Evolutionary conservation across 805 yeast genomes (phyloP), one percentile per base, ranked within the genome.

Genomic region (Metschnikowia shivogae): DNA sequence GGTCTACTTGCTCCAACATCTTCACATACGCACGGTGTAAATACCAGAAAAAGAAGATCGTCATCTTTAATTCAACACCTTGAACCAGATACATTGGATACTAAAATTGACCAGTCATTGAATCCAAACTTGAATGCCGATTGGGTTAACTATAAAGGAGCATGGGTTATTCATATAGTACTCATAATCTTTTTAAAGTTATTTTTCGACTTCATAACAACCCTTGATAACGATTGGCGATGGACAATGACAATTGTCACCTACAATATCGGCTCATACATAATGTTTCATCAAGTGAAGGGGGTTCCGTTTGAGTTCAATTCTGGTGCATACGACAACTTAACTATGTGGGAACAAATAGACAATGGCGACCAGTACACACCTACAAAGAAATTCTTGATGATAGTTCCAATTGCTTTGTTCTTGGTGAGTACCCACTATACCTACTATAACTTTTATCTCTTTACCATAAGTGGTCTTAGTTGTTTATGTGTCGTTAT

Each of bases 341-440:
- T 92, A 54, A 93, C 97, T 19, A 89, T 92, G 97, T 92, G 99
- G 99, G 99, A 92, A 67, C 99, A 92, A 67, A 84, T 85, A 47
- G 95, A 87, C 64, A 82, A 90, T 58, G 99, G 98, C 47, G 97
- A 89, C 61, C 95, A 89, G 65, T 92, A 90, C 64, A 93, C 99
- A 0, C 99, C 99, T 10, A 83, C 96, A 32, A 90, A 93, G 73
- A 92, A 92, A 67, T 92, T 89, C 61, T 72, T 92, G 53, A 78
- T 92, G 70, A 82, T 87, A 40, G 97, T 93, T n/a, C 99, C 99
- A 24, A 86, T 93, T 52, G 82, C 81, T 6, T 73, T 93, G 58
- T 92, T 92, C 57, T 73, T 92, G 54, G 74, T 89, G 29, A 81
- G 93, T 42, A 90, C 97, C 1, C 98, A 92, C 64, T 93, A 90